Base-by-base conservation (phyloP, 2,329 filamentous ascomycete species). In the Fusarium sp. region DNA sequence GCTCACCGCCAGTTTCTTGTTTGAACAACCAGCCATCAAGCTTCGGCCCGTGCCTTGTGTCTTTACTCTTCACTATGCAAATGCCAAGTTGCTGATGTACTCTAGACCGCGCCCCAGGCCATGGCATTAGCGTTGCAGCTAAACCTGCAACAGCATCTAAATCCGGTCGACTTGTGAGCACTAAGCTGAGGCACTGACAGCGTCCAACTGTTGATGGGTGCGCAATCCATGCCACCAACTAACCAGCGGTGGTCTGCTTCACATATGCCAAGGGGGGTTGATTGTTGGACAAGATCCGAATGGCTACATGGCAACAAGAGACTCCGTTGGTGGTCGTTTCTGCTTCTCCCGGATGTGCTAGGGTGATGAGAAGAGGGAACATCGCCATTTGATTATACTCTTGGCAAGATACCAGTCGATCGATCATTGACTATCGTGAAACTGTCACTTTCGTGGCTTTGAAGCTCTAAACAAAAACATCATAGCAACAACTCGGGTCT, bases 381-480 rank as follows among this genome's bases (percentile, higher is more conserved):
- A 33, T 33, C 14, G 31, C 13, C 31, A 33, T 33, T 19, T 19
- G 11, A n/a, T 6, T 2, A 32, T 7, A n/a, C 31, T 11, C 14
- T 7, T 11, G n/a, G 14, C n/a, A 33, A n/a, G 3, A 14, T 14
- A 6, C 3, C 11, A 33, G 14, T 14, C 29, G 13, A 33, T 14
- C 29, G 4, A 33, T 14, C 31, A 33, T 33, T 29, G 13, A 14
- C 25, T 15, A 23, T 15, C 25, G 6, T 41, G 13, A 23, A 31
- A 7, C 35, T n/a, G 35, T n/a, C 17, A 29, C 10, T 7, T 44
- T 9, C 51, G 31, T 19, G 56, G 56, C 29, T 56, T 57, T 2
- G 41, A n/a, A 2, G 52, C 56, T n/a, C 23, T 47, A 15, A 59
- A 59, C 15, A 59, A n/a, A n/a, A 56, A 59, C 36, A 59, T 51